Base-by-base conservation (phyloP, 768 basidiomycete species). In the Lactarius deliciosus region DNA sequence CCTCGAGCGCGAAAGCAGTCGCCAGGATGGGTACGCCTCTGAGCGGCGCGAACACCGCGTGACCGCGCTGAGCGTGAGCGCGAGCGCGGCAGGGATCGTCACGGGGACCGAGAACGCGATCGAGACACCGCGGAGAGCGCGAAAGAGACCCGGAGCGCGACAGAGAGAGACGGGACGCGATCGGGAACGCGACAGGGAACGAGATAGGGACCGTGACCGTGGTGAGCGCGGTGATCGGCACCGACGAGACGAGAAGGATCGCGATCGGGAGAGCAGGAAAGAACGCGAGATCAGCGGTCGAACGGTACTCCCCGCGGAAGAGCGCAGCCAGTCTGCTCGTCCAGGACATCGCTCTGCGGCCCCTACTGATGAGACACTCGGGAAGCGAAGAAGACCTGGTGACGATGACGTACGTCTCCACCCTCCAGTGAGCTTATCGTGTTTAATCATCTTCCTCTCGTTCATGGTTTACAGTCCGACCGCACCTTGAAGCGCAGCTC, bases 401-500 rank as follows among this genome's bases (percentile, higher is more conserved):
- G 91, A 92, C 38, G 91, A 93, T 62, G 91, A 93, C 72, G 91
- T 92, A 73, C 74, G 87, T 78, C 7, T 41, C 57, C 25, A 22
- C 47, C 45, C n/a, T 22, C 47, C 45, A 43, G 28, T 40, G 32
- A 61, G 25, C 50, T 43, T 56, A 20, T n/a, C 53, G 13, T 54
- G 45, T 32, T 59, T 36, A 55, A 40, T 40, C 38, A 40, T 6
- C 15, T 1, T 40, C 38, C 38, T 38, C 15, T 11, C 38, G 6
- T 40, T 32, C 25, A 43, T 40, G 64, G 32, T 62, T 58, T 66
- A 47, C 74, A 92, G 90, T 77, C 85, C 67, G 91, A 93, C 60
- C 85, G 91, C 70, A 81, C 82, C 40, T 83, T 87, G n/a, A 93
- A 93, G 75, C 87, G 91, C n/a, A 84, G 85, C 65, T 88, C 91